Evolutionary conservation across 305 asterid genomes (phyloP).

Genomic region (Solanum chacoense): DNA sequence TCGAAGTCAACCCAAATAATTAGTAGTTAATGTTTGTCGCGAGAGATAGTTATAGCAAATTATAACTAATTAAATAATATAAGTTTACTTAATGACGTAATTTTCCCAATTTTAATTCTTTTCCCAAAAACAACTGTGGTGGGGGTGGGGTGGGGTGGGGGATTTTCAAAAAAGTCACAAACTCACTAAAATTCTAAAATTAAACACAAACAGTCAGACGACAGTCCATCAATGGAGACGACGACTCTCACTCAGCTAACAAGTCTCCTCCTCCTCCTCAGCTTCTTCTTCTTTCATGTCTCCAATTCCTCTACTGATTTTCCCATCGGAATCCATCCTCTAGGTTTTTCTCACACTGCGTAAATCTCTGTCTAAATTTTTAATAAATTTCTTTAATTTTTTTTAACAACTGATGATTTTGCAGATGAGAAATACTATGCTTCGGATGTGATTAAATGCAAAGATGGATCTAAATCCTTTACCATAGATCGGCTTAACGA

Average conservation of each 20-base stretch:
- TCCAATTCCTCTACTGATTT: neutral
- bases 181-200: neutral
- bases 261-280: conserved; percentile 28
- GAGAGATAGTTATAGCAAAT: no score
- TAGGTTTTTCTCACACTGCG: conserved; percentile 27
- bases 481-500: conserved; percentile 69
- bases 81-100: no score
- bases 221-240: neutral
- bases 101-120: no score
- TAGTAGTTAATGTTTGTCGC: neutral
- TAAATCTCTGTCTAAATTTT: neutral
- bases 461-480: conserved; percentile 71
- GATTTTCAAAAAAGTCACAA: neutral
- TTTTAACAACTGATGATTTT: neutral
- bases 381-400: neutral
- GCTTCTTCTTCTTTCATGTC: neutral
- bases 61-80: no score
- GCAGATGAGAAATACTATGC: conserved; percentile 59
- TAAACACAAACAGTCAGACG: neutral
- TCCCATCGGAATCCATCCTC: conserved; percentile 61
- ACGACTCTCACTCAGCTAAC: conserved; percentile 13
- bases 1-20: no score
- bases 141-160: neutral
- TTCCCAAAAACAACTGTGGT: neutral
- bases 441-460: conserved; percentile 57